Evolutionary conservation across 306 rosid species (phyloP).

Genomic region (Trifolium repens): DNA sequence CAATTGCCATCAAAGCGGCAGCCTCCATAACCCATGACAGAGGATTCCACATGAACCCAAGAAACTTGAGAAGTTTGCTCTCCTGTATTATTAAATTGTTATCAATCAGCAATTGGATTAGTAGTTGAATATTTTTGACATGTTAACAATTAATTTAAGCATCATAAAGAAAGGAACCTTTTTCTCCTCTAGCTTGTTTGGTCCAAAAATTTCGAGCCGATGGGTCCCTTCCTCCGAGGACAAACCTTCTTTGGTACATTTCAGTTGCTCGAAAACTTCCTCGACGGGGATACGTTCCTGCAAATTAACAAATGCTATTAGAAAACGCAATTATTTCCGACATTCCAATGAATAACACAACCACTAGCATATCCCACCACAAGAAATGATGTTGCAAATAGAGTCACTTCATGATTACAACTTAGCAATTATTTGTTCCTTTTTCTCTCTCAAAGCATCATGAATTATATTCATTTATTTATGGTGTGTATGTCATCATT

Average conservation of each 20-base stretch:
- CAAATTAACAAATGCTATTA: slow-evolving; percentile 38
- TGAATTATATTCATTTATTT: not conserved
- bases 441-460: not conserved
- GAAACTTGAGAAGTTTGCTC: slow-evolving; percentile 92
- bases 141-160: not conserved
- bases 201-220: slow-evolving; percentile 91
- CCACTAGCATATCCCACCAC: slow-evolving; percentile 21
- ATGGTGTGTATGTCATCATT: not conserved
- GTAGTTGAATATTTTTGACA: not conserved
- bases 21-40: slow-evolving; percentile 99
- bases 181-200: slow-evolving; percentile 97
- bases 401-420: not conserved
- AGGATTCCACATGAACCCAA: slow-evolving; percentile 99
- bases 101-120: slow-evolving; percentile 44
- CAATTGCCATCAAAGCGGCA: slow-evolving; percentile 97
- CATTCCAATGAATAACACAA: not conserved
- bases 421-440: slow-evolving; percentile 6
- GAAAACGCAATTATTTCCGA: not conserved
- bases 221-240: slow-evolving; percentile 73
- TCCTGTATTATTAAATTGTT: slow-evolving; percentile 58
- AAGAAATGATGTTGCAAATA: slow-evolving; percentile 18
- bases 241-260: slow-evolving; percentile 86
- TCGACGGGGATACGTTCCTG: slow-evolving; percentile 94
- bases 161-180: slow-evolving; percentile 53
- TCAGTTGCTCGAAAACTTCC: slow-evolving; percentile 87